Evolutionary conservation across 2,329 filamentous ascomycete genomes (phyloP).

Genomic region (Blastomyces gilchristii): DNA sequence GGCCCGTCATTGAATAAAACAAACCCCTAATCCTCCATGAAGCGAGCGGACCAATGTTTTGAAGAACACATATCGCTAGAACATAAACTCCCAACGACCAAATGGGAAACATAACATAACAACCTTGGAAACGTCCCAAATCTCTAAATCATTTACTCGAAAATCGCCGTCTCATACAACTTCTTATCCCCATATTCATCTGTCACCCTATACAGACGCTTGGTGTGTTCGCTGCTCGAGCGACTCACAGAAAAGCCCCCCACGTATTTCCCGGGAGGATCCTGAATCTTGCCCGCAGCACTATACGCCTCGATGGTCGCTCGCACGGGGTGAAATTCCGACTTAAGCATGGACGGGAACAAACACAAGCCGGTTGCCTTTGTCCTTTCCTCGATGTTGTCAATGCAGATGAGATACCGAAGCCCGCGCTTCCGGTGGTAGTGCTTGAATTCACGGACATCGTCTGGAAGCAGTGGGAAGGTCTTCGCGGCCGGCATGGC

Average conservation of each 20-base stretch:
- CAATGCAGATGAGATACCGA: background rate
- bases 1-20: background rate
- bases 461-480: background rate
- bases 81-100: background rate
- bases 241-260: slow-evolving; percentile 1
- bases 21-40: background rate
- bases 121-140: background rate
- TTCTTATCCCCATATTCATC: background rate
- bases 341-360: slow-evolving; percentile 1
- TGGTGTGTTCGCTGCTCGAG: background rate
- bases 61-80: background rate
- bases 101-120: background rate
- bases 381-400: background rate
- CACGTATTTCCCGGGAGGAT: background rate
- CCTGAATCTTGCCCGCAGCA: background rate
- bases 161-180: slow-evolving; percentile 1
- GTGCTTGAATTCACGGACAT: background rate
- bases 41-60: background rate
- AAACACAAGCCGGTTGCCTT: background rate
- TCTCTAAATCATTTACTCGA: background rate
- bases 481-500: background rate
- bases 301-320: slow-evolving; percentile 3
- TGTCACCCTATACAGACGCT: slow-evolving; percentile 1
- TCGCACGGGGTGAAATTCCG: slow-evolving; percentile 1
- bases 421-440: background rate